phyloP scores from a whole-genome alignment of 2,329 filamentous ascomycete species.

The Venturia asperata region DNA sequence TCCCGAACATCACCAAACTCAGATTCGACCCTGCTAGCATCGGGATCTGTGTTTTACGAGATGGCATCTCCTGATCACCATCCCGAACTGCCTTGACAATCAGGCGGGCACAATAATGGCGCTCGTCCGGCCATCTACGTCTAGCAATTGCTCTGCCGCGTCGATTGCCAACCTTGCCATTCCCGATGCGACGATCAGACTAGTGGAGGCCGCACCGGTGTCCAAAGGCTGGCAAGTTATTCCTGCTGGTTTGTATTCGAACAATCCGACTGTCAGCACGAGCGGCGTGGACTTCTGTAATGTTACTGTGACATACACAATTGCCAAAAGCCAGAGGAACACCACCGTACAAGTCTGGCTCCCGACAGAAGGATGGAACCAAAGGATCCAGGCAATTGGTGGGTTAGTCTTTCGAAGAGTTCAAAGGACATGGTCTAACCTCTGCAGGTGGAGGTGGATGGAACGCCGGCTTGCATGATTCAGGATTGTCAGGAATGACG shows the following conservation, averaged over 20 bases:
- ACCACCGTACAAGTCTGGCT: conserved; percentile 27
- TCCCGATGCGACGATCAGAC: conserved; percentile 21
- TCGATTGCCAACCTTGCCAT: neutral
- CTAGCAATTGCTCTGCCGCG: conserved; percentile 8
- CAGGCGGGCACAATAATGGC: neutral
- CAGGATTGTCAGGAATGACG: conserved; percentile 24
- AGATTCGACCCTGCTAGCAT: neutral
- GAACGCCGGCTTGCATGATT: conserved; percentile 26
- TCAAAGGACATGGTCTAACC: neutral
- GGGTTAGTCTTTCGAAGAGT: conserved; percentile 16
- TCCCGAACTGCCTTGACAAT: neutral
- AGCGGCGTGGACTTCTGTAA: conserved; percentile 23
- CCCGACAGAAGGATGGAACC: conserved; percentile 30
- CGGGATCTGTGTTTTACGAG: neutral
- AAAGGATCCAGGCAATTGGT: conserved; percentile 26
- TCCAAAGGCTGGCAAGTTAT: conserved; percentile 22
- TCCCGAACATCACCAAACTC: neutral
- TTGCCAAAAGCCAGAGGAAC: conserved; percentile 19
- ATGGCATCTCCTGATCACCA: neutral
- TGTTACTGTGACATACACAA: conserved; percentile 23
- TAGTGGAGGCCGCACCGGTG: conserved; percentile 22
- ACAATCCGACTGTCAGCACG: conserved; percentile 16
- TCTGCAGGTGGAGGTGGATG: conserved; percentile 27
- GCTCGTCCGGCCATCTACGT: neutral
- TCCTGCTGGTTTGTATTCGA: conserved; percentile 21